A percentile compares a stretch with the other conserved stretches of the same genome.
phyloP scores from a whole-genome alignment of 768 basidiomycete species.

The Mycena filopes region DNA sequence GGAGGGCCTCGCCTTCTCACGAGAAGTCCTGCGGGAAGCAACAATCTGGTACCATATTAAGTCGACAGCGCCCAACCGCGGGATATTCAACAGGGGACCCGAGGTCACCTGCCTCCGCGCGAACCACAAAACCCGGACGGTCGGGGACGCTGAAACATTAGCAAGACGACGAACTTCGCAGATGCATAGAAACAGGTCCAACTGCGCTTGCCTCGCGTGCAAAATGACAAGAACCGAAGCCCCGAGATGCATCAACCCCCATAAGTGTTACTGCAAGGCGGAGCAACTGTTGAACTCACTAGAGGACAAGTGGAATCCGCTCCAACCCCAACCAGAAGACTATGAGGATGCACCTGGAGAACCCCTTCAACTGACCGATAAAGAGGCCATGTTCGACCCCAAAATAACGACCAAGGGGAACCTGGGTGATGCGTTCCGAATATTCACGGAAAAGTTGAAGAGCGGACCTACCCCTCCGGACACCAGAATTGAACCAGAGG shows the following conservation, averaged over 20 bases:
- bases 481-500: not conserved
- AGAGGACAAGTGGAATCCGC: not conserved
- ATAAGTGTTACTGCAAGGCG: not conserved
- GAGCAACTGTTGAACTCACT: not conserved
- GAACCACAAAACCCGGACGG: not conserved
- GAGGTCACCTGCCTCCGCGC: no score
- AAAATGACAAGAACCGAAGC: not conserved
- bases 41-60: conserved; percentile 9
- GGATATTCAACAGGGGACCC: not conserved
- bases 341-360: not conserved
- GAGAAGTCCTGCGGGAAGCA: not conserved
- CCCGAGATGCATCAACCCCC: not conserved
- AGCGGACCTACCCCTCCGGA: not conserved
- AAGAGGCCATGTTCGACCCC: not conserved
- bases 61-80: not conserved
- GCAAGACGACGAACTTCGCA: not conserved
- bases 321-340: not conserved
- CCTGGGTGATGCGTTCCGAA: not conserved
- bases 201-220: conserved; percentile 8
- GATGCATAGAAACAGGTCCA: not conserved
- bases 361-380: not conserved
- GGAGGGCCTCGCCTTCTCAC: not conserved
- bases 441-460: not conserved
- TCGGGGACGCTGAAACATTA: not conserved
- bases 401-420: no score